Evolutionary conservation across 2,329 filamentous ascomycete species (phyloP).

Genomic region (Beauveria varroae): DNA sequence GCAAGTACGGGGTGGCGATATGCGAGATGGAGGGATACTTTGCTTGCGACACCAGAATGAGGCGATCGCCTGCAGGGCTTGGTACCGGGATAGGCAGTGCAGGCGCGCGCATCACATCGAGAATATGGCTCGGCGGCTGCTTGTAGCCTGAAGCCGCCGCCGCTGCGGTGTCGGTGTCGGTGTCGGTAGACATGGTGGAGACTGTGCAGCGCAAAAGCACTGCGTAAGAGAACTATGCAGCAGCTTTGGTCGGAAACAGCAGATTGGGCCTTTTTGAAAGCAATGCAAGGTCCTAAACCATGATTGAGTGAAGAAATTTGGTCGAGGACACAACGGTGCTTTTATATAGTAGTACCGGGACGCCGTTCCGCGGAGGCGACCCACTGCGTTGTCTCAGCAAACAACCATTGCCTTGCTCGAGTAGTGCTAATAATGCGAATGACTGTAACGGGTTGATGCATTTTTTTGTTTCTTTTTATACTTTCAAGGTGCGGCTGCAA

Average conservation of each 20-base stretch:
- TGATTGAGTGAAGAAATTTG: neutral
- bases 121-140: neutral
- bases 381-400: neutral
- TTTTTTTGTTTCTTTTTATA: neutral
- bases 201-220: neutral
- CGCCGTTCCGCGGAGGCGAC: neutral
- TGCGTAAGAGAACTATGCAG: neutral
- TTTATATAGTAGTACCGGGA: slow-evolving; percentile 1
- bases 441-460: neutral
- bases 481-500: neutral
- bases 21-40: slow-evolving; percentile 6
- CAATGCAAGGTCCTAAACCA: neutral
- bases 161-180: slow-evolving; percentile 6
- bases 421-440: neutral
- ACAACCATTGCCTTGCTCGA: neutral
- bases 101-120: slow-evolving; percentile 8
- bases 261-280: neutral
- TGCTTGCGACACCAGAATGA: neutral
- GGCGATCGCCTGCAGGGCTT: neutral
- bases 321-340: slow-evolving; percentile 4
- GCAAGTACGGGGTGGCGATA: neutral
- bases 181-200: slow-evolving; percentile 1
- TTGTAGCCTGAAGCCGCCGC: slow-evolving; percentile 1
- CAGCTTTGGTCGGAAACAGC: neutral
- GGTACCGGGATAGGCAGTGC: neutral